phyloP scores from a whole-genome alignment of 2,329 filamentous ascomycete species.

The Cordyceps javanica region DNA sequence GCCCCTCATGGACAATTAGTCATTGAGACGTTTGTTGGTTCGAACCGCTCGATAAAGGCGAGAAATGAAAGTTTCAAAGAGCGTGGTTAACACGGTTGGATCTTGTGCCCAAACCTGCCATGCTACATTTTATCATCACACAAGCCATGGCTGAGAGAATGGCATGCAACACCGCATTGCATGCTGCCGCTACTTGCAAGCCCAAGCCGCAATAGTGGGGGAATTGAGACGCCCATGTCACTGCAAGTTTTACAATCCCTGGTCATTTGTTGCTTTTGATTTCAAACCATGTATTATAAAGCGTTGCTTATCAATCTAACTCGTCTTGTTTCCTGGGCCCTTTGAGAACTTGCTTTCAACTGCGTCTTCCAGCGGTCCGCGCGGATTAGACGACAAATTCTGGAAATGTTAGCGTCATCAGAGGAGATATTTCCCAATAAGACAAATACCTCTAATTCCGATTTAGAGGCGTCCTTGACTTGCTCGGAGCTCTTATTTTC shows the following conservation, averaged over 20 bases:
- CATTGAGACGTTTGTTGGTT: background rate
- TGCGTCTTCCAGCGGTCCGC: slow-evolving; percentile 2
- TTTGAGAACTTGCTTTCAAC: slow-evolving; percentile 7
- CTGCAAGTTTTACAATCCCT: background rate
- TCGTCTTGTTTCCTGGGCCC: background rate
- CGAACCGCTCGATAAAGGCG: background rate
- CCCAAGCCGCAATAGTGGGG: background rate
- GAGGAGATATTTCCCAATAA: background rate
- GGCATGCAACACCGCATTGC: background rate
- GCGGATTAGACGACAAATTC: slow-evolving; percentile 2
- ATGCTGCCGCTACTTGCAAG: too few species aligned
- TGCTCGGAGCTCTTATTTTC: background rate
- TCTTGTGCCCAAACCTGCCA: too few species aligned
- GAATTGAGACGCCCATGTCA: too few species aligned
- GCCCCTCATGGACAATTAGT: background rate
- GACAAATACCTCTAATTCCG: background rate
- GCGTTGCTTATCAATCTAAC: slow-evolving; percentile 1
- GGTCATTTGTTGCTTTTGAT: background rate
- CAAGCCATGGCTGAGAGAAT: too few species aligned
- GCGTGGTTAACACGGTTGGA: too few species aligned
- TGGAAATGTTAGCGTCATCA: background rate
- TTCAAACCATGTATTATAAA: background rate
- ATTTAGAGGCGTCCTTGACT: background rate
- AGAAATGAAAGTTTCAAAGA: background rate
- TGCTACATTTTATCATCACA: too few species aligned